A percentile compares a stretch with the other conserved stretches of the same genome.
phyloP scores from a whole-genome alignment of 345 rosid genomes.

The Eucalyptus tenuipes region DNA sequence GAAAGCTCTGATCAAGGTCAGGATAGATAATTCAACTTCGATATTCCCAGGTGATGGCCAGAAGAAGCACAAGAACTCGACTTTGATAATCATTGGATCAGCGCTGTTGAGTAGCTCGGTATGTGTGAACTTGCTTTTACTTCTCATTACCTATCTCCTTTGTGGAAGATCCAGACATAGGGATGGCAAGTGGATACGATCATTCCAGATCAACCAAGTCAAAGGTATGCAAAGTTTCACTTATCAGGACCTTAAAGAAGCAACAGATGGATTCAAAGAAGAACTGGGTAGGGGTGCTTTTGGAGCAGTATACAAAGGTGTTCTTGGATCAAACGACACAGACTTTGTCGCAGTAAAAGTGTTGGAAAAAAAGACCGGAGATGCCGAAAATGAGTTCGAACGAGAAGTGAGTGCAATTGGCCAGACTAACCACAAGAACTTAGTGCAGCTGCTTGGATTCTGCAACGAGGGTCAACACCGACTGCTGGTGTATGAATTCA shows the following conservation, averaged over 20 bases:
- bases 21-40: neutral
- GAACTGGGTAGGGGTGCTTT: constrained; percentile 29
- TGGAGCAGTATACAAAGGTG: constrained; percentile 26
- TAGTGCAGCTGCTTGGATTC: constrained; percentile 23
- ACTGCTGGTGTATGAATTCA: constrained; percentile 17
- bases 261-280: constrained; percentile 17
- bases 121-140: constrained; percentile 9
- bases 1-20: constrained; percentile 23
- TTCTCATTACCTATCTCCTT: neutral
- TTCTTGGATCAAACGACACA: neutral
- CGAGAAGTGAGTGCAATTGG: constrained; percentile 20
- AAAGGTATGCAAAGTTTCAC: constrained; percentile 2
- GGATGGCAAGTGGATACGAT: neutral
- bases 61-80: neutral
- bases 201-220: neutral
- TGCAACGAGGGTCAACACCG: constrained; percentile 18
- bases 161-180: neutral
- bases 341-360: constrained; percentile 11
- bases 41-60: neutral
- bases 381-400: constrained; percentile 10
- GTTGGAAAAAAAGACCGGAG: neutral
- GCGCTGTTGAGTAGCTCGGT: constrained; percentile 8
- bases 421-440: constrained; percentile 26
- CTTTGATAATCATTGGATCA: constrained; percentile 1
- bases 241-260: constrained; percentile 12